A percentile compares a stretch with the other conserved stretches of the same genome.
Evolutionary conservation across 176 grass and related monocot genomes (phyloP).

Genomic region (Oryza brachyantha): DNA sequence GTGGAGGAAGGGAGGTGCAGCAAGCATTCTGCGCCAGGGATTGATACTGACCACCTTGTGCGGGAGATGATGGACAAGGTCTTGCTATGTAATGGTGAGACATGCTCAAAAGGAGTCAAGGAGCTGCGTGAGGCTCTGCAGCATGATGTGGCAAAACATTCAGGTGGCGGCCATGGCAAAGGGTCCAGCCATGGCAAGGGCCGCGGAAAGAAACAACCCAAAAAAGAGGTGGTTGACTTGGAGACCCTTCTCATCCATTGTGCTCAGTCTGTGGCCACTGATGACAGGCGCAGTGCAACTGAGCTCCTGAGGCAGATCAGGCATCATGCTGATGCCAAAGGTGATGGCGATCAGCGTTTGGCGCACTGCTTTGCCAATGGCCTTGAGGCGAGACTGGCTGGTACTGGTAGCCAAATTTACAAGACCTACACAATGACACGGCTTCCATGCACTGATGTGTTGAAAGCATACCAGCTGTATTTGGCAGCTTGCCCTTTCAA

Average conservation of each 20-base stretch:
- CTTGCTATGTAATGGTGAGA: constrained; percentile 68
- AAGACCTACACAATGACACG: constrained; percentile 44
- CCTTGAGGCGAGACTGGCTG: constrained; percentile 82
- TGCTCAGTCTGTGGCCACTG: constrained; percentile 76
- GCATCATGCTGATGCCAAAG: constrained; percentile 52
- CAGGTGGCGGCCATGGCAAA: constrained; percentile 45
- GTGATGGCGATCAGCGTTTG: constrained; percentile 79
- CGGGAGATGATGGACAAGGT: constrained; percentile 89
- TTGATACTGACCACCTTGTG: constrained; percentile 61
- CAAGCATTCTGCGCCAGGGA: constrained; percentile 65
- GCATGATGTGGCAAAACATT: constrained; percentile 40
- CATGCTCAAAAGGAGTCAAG: constrained; percentile 58
- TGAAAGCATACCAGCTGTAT: constrained; percentile 91
- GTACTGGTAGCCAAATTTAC: constrained; percentile 85
- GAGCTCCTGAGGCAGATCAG: constrained; percentile 93
- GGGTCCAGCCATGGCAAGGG: constrained; percentile 59
- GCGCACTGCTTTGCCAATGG: constrained; percentile 87
- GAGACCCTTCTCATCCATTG: constrained; percentile 84
- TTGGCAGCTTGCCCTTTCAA: constrained; percentile 83
- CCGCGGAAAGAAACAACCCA: constrained; percentile 65
- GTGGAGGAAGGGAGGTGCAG: constrained; percentile 71
- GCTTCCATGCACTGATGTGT: constrained; percentile 60
- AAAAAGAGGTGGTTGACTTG: constrained; percentile 86
- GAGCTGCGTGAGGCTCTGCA: constrained; percentile 63
- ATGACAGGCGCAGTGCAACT: constrained; percentile 56